phyloP scores from a whole-genome alignment of 2,329 filamentous ascomycete species.

The Fusarium devonianum region DNA sequence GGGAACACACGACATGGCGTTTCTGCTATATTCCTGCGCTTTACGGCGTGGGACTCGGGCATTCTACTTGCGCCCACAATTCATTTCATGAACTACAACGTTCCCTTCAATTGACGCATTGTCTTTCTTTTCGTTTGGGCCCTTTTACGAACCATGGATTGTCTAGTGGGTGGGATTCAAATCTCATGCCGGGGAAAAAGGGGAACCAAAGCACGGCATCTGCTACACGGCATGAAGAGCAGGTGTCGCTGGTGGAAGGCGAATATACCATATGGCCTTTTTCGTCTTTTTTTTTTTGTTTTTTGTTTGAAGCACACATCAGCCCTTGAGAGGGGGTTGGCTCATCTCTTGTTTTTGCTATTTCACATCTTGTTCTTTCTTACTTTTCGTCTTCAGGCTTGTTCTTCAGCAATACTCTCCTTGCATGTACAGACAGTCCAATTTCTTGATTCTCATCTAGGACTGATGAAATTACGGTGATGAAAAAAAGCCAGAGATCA shows the following conservation, averaged over 20 bases:
- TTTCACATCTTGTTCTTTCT: conserved; percentile 10
- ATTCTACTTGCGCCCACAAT: conserved; percentile 31
- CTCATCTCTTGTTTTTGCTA: conserved; percentile 19
- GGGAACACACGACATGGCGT: conserved; percentile 25
- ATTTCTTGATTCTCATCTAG: conserved; percentile 28
- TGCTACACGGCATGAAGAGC: conserved; percentile 42
- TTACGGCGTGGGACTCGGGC: conserved; percentile 9
- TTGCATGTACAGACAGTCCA: conserved; percentile 36
- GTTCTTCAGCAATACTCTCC: conserved; percentile 20
- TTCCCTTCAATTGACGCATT: conserved; percentile 31
- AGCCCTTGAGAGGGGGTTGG: conserved; percentile 17
- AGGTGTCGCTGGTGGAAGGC: conserved; percentile 30
- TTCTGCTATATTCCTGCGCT: conserved; percentile 18
- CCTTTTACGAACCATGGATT: conserved; percentile 39
- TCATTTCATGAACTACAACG: conserved; percentile 27
- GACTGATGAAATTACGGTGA: conserved; percentile 43
- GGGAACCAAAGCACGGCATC: conserved; percentile 33
- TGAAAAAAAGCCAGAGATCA: conserved; percentile 34
- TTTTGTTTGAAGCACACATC: conserved; percentile 38
- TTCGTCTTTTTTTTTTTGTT: conserved; percentile 22
- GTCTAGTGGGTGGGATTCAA: conserved; percentile 38
- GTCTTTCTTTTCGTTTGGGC: conserved; percentile 22
- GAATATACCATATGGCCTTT: conserved; percentile 26
- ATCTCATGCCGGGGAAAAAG: conserved; percentile 29
- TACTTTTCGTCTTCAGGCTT: conserved; percentile 23